Evolutionary conservation across 352 stramenopile genomes (phyloP), one percentile per base, ranked within the genome.

Genomic region (Pilasporangium apinafurcum): DNA sequence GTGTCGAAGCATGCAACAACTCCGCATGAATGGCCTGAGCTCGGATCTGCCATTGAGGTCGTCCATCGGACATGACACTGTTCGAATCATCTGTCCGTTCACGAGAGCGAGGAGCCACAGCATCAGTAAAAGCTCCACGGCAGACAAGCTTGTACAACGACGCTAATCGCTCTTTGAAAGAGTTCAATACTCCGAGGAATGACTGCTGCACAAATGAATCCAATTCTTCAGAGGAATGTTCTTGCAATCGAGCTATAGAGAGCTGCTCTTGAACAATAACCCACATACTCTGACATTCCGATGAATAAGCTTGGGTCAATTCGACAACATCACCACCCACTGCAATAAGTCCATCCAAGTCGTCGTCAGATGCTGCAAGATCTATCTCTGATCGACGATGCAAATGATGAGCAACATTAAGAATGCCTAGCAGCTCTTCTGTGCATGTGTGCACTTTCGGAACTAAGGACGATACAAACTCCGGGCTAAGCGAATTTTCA

Each of bases 141-240:
- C 75, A 87, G n/a, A 88, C 78, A 12, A 72, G 44, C 44, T 92
- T 92, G 54, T 78, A 87, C 17, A 89, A 42, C 28, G 67, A 60
- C 0, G 65, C 57, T 17, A 90, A 34, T 21, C 75, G 76, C 34
- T 86, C 76, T 37, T 88, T 88, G 21, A 90, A 57, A 5, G 77
- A 65, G 4, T 62, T 47, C 9, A 81, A 49, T 18, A 70, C 45
- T 5, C 59, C 46, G 0, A 75, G 62, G 20, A 88, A 47, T 26
- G 58, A 59, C 22, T 78, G 48, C 39, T 80, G 62, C 16, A 59
- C 56, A 18, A 84, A 83, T 21, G 50, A 37, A n/a, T 65, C 53
- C 9, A 84, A 41, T 26, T 72, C 64, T 30, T 77, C 57, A 12
- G 50, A 25, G 2, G 39, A 36, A 12, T 29, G 18, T 28, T 60